These are phyloP conservation scores for Citrullus amarus DNA, from an alignment of 306 rosid genomes.

Conservation along the genomic window DNA sequence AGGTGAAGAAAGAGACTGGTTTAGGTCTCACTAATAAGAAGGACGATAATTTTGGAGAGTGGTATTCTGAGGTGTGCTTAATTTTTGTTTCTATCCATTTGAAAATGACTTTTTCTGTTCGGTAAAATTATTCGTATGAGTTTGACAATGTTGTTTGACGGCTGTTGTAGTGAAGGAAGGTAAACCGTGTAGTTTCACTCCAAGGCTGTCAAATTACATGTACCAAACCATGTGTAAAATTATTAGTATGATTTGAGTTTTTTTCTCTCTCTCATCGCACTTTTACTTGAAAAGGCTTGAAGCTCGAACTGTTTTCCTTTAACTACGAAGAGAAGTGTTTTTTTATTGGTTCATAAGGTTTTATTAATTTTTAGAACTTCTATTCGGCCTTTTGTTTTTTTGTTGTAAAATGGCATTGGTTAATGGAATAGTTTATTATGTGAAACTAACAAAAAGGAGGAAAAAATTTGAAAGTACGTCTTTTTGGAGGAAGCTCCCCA, in stretches of 20 bases:
- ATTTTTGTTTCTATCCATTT: neutral
- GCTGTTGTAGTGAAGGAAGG: neutral
- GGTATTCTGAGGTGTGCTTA: conserved; percentile 89
- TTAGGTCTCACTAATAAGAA: conserved; percentile 64
- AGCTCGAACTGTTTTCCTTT: neutral
- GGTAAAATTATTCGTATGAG: neutral
- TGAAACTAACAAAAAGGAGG: neutral
- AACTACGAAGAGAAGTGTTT: neutral
- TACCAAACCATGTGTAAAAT: neutral
- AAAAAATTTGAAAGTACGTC: neutral
- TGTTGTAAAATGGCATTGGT: neutral
- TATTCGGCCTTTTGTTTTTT: neutral
- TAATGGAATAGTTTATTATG: neutral
- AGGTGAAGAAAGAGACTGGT: conserved; percentile 93
- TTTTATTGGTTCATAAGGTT: neutral
- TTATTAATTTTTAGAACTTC: neutral
- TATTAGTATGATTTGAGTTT: neutral
- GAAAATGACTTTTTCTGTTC: neutral
- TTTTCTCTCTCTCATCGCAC: neutral
- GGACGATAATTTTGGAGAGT: conserved; percentile 88
- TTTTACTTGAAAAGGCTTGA: neutral
- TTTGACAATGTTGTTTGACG: neutral
- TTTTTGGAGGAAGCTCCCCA: neutral
- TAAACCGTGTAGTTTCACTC: neutral
- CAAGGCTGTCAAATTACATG: neutral